Conservation (phyloP, 78 protist genomes). For the Dictyostelium intermedium region DNA sequence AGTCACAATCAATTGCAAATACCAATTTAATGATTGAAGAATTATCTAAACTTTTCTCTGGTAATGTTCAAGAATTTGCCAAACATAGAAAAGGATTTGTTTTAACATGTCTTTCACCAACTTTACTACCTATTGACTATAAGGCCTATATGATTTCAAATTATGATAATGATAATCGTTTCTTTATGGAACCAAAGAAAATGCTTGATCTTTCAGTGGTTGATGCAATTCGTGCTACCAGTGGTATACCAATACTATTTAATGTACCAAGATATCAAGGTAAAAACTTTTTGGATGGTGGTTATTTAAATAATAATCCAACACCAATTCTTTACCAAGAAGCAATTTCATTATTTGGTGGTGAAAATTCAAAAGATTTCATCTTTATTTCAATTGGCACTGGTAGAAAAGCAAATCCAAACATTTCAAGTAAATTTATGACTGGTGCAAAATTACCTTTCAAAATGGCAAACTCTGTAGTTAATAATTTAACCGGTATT, state of each 20-base stretch:
- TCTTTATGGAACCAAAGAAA: background rate
- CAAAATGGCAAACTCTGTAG: background rate
- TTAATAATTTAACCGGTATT: background rate
- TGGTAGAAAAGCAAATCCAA: background rate
- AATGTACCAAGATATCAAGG: background rate
- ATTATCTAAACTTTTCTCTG: background rate
- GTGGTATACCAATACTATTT: slow-evolving; percentile 24
- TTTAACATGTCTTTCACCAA: background rate
- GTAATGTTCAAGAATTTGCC: background rate
- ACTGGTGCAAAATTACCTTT: background rate
- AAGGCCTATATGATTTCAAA: slow-evolving; percentile 18
- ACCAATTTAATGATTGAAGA: background rate
- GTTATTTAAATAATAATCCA: slow-evolving; percentile 18
- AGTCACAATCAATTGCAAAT: slow-evolving; percentile 16
- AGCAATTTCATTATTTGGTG: background rate
- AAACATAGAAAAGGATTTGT: background rate
- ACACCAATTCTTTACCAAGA: background rate
- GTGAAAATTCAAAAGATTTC: background rate
- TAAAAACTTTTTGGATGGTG: slow-evolving; percentile 27
- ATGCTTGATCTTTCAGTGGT: background rate
- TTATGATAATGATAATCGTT: slow-evolving; percentile 6
- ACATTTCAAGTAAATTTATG: background rate
- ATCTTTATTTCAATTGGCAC: slow-evolving; percentile 47
- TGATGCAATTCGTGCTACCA: slow-evolving; percentile 5
- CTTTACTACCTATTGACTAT: background rate